phyloP scores from a whole-genome alignment of 2,329 filamentous ascomycete genomes.

The Aspergillus niger region DNA sequence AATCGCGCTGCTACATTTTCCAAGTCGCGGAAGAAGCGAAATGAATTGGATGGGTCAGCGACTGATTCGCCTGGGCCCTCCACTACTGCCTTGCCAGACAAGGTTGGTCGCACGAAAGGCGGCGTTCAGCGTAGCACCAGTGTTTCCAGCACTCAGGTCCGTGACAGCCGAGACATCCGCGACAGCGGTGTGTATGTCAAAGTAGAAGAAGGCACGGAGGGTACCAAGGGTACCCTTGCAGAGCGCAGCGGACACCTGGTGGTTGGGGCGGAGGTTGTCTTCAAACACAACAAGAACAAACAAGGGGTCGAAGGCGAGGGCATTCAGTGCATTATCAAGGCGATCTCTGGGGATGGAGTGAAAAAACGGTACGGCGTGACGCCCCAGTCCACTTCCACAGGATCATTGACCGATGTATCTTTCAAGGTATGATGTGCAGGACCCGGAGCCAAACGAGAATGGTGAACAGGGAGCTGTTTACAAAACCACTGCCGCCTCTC shows the following conservation, averaged over 20 bases:
- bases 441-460: conserved; percentile 73
- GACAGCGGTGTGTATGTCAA: conserved; percentile 40
- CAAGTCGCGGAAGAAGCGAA: conserved; percentile 51
- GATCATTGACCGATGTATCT: conserved; percentile 19
- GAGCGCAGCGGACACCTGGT: conserved; percentile 48
- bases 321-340: conserved; percentile 77
- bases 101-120: conserved; percentile 48
- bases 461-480: conserved; percentile 64
- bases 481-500: conserved; percentile 69
- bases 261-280: conserved; percentile 54
- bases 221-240: conserved; percentile 46
- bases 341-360: conserved; percentile 69
- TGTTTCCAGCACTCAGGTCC: conserved; percentile 44
- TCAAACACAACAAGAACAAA: conserved; percentile 54
- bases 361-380: conserved; percentile 60
- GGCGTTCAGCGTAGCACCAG: conserved; percentile 44
- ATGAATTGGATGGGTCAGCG: conserved; percentile 46
- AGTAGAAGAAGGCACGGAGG: conserved; percentile 47
- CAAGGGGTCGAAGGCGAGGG: conserved; percentile 54
- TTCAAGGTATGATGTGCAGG: conserved; percentile 72
- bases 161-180: conserved; percentile 38
- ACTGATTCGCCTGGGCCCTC: conserved; percentile 50
- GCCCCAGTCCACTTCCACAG: conserved; percentile 1
- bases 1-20: conserved; percentile 40
- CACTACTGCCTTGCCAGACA: conserved; percentile 41